phyloP scores from a whole-genome alignment of 2,329 filamentous ascomycete genomes.

The Thyridium curvatum region DNA sequence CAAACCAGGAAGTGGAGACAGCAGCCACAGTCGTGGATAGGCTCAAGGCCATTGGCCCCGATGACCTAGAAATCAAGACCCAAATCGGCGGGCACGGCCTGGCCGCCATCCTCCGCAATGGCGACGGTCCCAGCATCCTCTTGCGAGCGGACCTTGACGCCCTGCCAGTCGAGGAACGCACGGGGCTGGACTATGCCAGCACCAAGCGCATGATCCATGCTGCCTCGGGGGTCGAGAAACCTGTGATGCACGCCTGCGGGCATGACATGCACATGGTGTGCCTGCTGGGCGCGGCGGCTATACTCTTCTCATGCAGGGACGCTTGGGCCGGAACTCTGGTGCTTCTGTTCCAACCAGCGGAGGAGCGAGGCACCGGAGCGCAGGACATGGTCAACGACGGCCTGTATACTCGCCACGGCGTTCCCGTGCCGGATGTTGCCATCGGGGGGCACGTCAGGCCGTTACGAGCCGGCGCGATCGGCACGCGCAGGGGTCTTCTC shows the following conservation, averaged over 20 bases:
- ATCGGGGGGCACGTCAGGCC: constrained; percentile 27
- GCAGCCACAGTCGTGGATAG: constrained; percentile 7
- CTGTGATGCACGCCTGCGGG: constrained; percentile 64
- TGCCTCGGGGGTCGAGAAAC: constrained; percentile 37
- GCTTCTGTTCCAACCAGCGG: constrained; percentile 60
- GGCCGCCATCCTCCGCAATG: constrained; percentile 13
- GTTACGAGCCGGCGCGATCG: constrained; percentile 22
- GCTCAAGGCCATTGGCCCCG: constrained; percentile 6
- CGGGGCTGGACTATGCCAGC: constrained; percentile 39
- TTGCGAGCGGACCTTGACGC: constrained; percentile 43
- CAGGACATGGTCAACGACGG: constrained; percentile 30
- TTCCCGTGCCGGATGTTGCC: constrained; percentile 24
- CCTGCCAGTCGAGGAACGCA: constrained; percentile 39
- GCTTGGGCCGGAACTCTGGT: constrained; percentile 58
- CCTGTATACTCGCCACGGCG: constrained; percentile 15
- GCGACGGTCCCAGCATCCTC: constrained; percentile 26
- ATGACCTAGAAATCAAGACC: constrained; percentile 8
- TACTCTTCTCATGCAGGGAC: constrained; percentile 34
- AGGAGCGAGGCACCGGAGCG: constrained; percentile 58
- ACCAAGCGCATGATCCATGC: constrained; percentile 28
- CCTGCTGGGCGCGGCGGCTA: constrained; percentile 48
- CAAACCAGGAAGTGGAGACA: constrained; percentile 12
- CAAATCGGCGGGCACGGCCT: constrained; percentile 17
- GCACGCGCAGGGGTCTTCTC: constrained; percentile 13
- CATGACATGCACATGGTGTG: constrained; percentile 60